A percentile compares a stretch with the other conserved stretches of the same genome.
phyloP scores from a whole-genome alignment of 345 rosid species.

The Citrus maxima region DNA sequence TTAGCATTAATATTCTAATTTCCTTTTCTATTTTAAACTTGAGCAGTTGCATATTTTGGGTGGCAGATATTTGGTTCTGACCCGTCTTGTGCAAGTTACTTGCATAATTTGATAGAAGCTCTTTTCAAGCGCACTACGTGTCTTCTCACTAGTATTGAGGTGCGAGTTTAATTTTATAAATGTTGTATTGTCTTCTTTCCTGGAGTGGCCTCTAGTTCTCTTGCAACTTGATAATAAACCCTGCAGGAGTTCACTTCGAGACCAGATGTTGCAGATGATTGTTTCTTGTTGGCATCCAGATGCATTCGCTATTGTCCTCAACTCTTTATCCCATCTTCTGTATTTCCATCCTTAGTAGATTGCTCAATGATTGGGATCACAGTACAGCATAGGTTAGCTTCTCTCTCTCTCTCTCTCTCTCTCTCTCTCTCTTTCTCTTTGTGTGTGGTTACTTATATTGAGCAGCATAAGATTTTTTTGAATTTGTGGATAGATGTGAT shows the following conservation, averaged over 20 bases:
- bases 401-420: neutral
- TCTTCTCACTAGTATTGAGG: constrained; percentile 87
- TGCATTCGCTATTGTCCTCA: constrained; percentile 97
- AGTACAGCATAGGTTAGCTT: constrained; percentile 83
- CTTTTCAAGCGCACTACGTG: constrained; percentile 81
- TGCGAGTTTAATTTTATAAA: constrained; percentile 19
- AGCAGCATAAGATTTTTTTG: neutral
- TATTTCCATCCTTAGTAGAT: constrained; percentile 77
- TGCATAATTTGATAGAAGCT: constrained; percentile 83
- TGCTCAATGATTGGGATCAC: constrained; percentile 84
- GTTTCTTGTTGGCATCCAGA: constrained; percentile 91
- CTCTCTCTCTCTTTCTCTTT: neutral
- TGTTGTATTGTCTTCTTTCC: constrained; percentile 10
- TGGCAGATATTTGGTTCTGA: constrained; percentile 96
- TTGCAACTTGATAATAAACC: constrained; percentile 15
- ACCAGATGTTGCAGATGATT: constrained; percentile 97
- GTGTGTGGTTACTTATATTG: neutral
- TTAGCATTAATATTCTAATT: neutral
- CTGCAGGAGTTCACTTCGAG: constrained; percentile 88
- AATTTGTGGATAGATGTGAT: neutral
- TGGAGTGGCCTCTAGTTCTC: neutral
- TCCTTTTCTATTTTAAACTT: neutral
- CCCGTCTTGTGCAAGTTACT: constrained; percentile 79
- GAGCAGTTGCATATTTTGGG: constrained; percentile 16
- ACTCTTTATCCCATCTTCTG: constrained; percentile 72